These are phyloP conservation scores for Ophiognomonia clavigignenti-juglandacearum DNA, from an alignment of 2,329 filamentous ascomycete species.

Conservation along the genomic window DNA sequence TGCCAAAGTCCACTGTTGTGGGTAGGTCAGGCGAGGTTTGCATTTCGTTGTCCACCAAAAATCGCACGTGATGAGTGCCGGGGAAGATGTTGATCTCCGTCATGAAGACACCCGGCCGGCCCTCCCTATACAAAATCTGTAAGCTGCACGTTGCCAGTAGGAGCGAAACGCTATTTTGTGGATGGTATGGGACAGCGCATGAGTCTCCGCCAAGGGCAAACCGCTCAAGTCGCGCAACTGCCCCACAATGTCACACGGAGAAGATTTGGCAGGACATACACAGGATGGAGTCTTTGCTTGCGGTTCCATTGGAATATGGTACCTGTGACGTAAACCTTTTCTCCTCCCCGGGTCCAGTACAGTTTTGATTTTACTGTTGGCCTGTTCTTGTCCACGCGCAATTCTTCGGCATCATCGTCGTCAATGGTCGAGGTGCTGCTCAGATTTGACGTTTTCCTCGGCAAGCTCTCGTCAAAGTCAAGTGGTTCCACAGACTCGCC, in stretches of 20 bases:
- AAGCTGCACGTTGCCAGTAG: constrained; percentile 3
- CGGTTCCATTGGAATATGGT: constrained; percentile 97
- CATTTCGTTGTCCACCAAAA: constrained; percentile 93
- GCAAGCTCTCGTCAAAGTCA: constrained; percentile 46
- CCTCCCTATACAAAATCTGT: constrained; percentile 36
- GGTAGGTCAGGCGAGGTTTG: constrained; percentile 80
- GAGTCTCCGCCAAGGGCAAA: constrained; percentile 5
- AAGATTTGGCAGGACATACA: constrained; percentile 54
- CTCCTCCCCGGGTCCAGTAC: constrained; percentile 78
- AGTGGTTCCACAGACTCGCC: constrained; percentile 46
- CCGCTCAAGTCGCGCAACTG: constrained; percentile 1
- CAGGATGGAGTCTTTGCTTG: constrained; percentile 80
- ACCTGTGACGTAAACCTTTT: constrained; percentile 93
- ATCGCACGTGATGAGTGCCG: constrained; percentile 94
- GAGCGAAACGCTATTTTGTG: neutral
- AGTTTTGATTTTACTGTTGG: constrained; percentile 79
- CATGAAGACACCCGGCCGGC: constrained; percentile 61
- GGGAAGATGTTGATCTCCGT: constrained; percentile 79
- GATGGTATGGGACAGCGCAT: constrained; percentile 3
- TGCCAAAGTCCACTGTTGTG: constrained; percentile 95
- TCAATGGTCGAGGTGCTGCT: constrained; percentile 61
- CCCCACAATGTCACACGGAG: neutral
- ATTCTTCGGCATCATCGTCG: constrained; percentile 73
- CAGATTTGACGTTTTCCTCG: constrained; percentile 52
- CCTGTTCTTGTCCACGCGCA: constrained; percentile 68